These are phyloP conservation scores for Lasiosphaeris hirsuta DNA, from an alignment of 495 filamentous ascomycete species.

Conservation along the genomic window DNA sequence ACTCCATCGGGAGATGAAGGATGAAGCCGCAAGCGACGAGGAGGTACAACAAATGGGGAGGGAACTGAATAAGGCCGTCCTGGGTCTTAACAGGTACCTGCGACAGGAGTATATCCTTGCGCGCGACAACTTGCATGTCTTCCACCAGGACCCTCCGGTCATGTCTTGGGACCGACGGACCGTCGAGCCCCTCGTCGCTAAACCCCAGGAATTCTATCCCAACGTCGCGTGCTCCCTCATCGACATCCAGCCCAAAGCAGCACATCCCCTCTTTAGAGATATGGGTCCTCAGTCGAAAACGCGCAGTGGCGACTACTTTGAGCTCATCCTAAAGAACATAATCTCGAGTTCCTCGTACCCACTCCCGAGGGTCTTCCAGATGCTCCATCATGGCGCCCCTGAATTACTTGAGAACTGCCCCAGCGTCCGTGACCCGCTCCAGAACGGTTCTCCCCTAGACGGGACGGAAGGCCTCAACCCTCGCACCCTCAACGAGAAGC, in stretches of 20 bases:
- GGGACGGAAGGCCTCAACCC: slow-evolving; percentile 31
- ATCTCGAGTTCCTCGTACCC: slow-evolving; percentile 16
- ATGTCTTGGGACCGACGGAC: slow-evolving; percentile 63
- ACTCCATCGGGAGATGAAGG: neutral
- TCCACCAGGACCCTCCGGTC: slow-evolving; percentile 41
- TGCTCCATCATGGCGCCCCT: slow-evolving; percentile 36
- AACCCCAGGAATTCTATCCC: slow-evolving; percentile 57
- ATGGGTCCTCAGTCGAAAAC: slow-evolving; percentile 29
- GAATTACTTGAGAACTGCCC: slow-evolving; percentile 40
- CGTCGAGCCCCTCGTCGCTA: slow-evolving; percentile 46
- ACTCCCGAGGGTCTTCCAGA: slow-evolving; percentile 24
- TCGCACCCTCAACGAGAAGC: slow-evolving; percentile 41
- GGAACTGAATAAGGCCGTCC: slow-evolving; percentile 19
- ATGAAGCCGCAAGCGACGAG: neutral
- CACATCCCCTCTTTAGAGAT: slow-evolving; percentile 34
- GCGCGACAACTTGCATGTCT: slow-evolving; percentile 47
- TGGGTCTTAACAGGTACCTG: slow-evolving; percentile 7
- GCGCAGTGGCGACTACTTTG: slow-evolving; percentile 35
- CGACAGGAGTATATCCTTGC: slow-evolving; percentile 27
- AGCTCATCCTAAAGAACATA: slow-evolving; percentile 32
- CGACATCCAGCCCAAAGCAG: slow-evolving; percentile 44
- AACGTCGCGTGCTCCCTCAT: slow-evolving; percentile 36
- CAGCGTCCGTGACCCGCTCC: slow-evolving; percentile 35
- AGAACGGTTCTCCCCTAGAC: slow-evolving; percentile 35
- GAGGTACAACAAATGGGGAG: slow-evolving; percentile 10